A percentile compares a stretch with the other conserved stretches of the same genome.
These are phyloP conservation scores for Raddia distichophylla DNA, from an alignment of 176 grass and related monocot genomes.

Conservation along the genomic window DNA sequence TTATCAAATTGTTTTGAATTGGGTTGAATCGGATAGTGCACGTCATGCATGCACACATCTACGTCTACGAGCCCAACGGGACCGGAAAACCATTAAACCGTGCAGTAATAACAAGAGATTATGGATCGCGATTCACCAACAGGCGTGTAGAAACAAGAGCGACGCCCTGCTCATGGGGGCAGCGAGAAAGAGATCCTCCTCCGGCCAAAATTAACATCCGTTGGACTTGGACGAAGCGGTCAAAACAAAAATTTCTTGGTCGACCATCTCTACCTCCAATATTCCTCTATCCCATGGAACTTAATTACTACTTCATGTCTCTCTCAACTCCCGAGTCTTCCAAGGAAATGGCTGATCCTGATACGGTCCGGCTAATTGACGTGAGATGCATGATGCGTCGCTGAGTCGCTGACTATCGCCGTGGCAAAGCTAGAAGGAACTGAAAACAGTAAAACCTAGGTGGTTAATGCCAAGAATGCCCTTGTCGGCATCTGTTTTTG, in stretches of 20 bases:
- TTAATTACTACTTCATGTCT: neutral
- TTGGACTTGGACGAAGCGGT: neutral
- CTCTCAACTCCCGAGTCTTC: neutral
- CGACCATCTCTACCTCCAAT: neutral
- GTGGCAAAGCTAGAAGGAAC: neutral
- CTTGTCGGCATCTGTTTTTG: neutral
- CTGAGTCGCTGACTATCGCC: no score
- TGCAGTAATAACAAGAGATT: neutral
- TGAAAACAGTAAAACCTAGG: no score
- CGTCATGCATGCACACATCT: neutral
- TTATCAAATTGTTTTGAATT: neutral
- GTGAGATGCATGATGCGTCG: no score
- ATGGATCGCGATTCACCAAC: neutral
- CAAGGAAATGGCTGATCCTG: neutral
- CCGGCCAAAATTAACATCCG: neutral
- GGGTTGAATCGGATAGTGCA: neutral
- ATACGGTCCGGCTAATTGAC: neutral
- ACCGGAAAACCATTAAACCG: neutral
- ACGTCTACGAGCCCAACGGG: neutral
- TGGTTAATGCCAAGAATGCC: neutral
- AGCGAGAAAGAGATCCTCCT: neutral
- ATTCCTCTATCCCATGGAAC: no score
- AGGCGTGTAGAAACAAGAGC: neutral
- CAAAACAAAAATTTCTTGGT: neutral
- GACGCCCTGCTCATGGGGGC: conserved; percentile 35